A percentile compares a stretch with the other conserved stretches of the same genome.
Evolutionary conservation across 352 stramenopile genomes (phyloP).

Genomic region (Pythium insidiosum): DNA sequence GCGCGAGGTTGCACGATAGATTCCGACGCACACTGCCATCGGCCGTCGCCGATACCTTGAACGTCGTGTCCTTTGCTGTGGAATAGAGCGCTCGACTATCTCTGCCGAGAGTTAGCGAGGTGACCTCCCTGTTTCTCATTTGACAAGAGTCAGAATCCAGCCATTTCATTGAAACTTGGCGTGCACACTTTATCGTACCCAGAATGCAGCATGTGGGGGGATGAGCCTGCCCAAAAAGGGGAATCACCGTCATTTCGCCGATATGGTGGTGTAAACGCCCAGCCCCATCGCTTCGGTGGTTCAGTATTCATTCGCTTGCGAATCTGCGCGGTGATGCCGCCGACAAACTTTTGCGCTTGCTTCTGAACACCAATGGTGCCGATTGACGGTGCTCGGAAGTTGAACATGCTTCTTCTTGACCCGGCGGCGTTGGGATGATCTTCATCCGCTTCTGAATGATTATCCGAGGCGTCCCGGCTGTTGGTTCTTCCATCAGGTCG

Average conservation of each 20-base stretch:
- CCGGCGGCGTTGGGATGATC: conserved; percentile 7
- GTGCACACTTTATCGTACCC: conserved; percentile 24
- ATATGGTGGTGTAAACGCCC: conserved; percentile 35
- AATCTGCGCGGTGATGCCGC: conserved; percentile 69
- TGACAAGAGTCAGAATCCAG: too few species aligned
- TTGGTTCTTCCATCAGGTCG: too few species aligned
- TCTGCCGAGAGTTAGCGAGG: conserved; percentile 49
- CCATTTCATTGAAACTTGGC: neutral
- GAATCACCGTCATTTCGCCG: conserved; percentile 25
- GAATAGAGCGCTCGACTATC: conserved; percentile 63
- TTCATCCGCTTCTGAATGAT: too few species aligned
- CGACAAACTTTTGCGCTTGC: conserved; percentile 66
- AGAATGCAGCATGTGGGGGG: conserved; percentile 57
- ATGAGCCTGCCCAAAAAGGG: conserved; percentile 55
- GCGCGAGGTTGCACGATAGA: conserved; percentile 62
- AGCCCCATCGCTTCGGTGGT: conserved; percentile 57
- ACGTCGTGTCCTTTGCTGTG: conserved; percentile 65
- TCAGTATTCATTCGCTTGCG: conserved; percentile 67
- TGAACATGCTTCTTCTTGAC: conserved; percentile 56
- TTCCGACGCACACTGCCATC: conserved; percentile 59
- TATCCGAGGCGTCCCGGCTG: too few species aligned
- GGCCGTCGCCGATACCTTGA: conserved; percentile 64
- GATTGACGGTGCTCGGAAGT: conserved; percentile 35
- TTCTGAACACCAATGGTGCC: conserved; percentile 55
- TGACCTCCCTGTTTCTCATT: conserved; percentile 59